Evolutionary conservation across 148 eudicot genomes (phyloP).

Genomic region (Dysphania ambrosioides): DNA sequence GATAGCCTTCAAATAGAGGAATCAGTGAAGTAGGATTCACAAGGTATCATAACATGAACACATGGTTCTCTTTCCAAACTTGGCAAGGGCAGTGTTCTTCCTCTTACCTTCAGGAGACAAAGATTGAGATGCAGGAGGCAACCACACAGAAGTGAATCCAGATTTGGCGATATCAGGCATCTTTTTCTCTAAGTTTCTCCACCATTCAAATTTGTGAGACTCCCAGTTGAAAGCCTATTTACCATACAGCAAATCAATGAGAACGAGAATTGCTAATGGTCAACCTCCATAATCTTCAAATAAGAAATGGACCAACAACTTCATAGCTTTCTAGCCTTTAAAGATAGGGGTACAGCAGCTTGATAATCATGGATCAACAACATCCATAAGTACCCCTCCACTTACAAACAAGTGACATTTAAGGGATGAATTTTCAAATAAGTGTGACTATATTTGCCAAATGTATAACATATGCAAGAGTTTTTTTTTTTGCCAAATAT

Average conservation of each 20-base stretch:
- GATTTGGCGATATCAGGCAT: slow-evolving; percentile 74
- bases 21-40: background rate
- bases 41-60: background rate
- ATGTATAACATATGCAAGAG: background rate
- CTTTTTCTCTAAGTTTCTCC: slow-evolving; percentile 69
- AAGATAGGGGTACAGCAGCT: no score
- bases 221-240: slow-evolving; percentile 93
- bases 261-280: background rate
- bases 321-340: background rate
- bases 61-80: background rate
- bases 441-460: background rate
- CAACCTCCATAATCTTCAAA: background rate
- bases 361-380: no score
- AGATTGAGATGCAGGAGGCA: slow-evolving; percentile 84
- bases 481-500: background rate
- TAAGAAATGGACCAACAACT: background rate
- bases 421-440: background rate
- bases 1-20: slow-evolving; percentile 56
- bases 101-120: slow-evolving; percentile 68
- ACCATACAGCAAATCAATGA: slow-evolving; percentile 1
- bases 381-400: no score
- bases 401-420: background rate
- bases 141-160: slow-evolving; percentile 89
- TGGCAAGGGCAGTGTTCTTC: background rate
- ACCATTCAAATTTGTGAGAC: slow-evolving; percentile 86